Conservation (phyloP, 2,329 filamentous ascomycete species). For the Alternaria sp. region DNA sequence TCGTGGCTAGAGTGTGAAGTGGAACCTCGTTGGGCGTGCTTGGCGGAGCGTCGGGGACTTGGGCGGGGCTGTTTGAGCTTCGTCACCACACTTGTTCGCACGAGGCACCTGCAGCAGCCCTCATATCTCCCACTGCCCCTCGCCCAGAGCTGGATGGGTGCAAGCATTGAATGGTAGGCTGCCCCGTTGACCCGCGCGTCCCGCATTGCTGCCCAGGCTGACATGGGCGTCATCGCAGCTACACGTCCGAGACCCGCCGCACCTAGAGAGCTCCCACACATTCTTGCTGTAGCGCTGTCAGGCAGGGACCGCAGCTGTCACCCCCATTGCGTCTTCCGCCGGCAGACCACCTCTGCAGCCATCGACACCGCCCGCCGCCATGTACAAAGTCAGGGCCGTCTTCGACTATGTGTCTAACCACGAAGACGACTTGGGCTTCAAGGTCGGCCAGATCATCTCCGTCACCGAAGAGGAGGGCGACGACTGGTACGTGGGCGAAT, state of each 20-base stretch:
- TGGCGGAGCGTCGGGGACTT: slow-evolving; percentile 14
- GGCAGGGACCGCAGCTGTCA: slow-evolving; percentile 21
- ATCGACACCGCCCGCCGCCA: slow-evolving; percentile 18
- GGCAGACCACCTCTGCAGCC: not conserved
- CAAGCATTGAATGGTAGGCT: slow-evolving; percentile 12
- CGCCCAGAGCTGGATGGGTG: slow-evolving; percentile 16
- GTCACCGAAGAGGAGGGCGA: slow-evolving; percentile 91
- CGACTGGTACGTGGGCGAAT: slow-evolving; percentile 94
- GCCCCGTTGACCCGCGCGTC: slow-evolving; percentile 6
- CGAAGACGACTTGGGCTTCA: slow-evolving; percentile 92
- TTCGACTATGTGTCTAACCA: slow-evolving; percentile 94
- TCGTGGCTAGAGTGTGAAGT: slow-evolving; percentile 9
- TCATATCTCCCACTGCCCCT: slow-evolving; percentile 11
- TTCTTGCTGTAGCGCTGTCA: slow-evolving; percentile 6
- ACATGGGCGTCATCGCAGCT: slow-evolving; percentile 22
- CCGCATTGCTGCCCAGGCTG: slow-evolving; percentile 19
- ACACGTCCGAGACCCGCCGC: slow-evolving; percentile 19
- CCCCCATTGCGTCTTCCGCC: slow-evolving; percentile 5
- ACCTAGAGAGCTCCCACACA: slow-evolving; percentile 3
- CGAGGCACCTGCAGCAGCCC: slow-evolving; percentile 17
- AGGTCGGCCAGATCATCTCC: slow-evolving; percentile 85
- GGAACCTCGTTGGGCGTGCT: slow-evolving; percentile 11
- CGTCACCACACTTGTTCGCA: slow-evolving; percentile 23
- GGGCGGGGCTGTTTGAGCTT: slow-evolving; percentile 26
- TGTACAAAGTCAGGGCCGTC: slow-evolving; percentile 92